Evolutionary conservation across 2,329 filamentous ascomycete genomes (phyloP), one percentile per base, ranked within the genome.

Genomic region (Pseudogymnoascus sp.): DNA sequence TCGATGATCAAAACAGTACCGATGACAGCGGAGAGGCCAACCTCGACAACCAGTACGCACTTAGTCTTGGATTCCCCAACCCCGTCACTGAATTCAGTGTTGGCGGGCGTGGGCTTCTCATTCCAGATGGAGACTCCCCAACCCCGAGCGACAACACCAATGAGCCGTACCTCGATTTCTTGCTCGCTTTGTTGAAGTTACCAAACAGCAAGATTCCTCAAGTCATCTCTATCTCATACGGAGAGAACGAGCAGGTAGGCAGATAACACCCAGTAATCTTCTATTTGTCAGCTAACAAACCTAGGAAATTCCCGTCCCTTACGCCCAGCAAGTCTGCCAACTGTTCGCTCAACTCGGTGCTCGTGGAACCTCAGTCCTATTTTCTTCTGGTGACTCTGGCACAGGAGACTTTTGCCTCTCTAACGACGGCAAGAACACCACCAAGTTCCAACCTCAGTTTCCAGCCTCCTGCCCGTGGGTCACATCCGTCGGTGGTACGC

Each of bases 391-490:
- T 6, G 83, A 87, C 69, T 69, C 71, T 40, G 84, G 84, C 38
- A 33, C 59, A 11, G 62, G 62, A 55, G 69, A 82, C 66, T 80
- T 77, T 21, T 89, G 86, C 74, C 73, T 77, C 60, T 78, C 78
- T 65, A 84, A 85, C 68, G 83, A 88, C 63, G 85, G 84, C 23
- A 76, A 73, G 41, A 77, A 82, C 63, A 79, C 75, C 3, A 78
- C 79, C 16, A 76, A 79, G 16, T 84, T 86, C 69, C 76, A 84
- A 38, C 79, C 85, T 1, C 80, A 78, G 1, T 89, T 89, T 73
- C 87, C 87, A 0, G 81, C 81, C 0, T 80, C 81, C 0, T 90
- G 87, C 68, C 87, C 86, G 0, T 89, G 82, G 71, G 81, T 89
- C n/a, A 89, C 87, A 1, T 75, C 80, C 2, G 81, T 89, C 1